These are phyloP conservation scores for Lachnellula willkommii DNA, from an alignment of 2,329 filamentous ascomycete species.

Conservation along the genomic window DNA sequence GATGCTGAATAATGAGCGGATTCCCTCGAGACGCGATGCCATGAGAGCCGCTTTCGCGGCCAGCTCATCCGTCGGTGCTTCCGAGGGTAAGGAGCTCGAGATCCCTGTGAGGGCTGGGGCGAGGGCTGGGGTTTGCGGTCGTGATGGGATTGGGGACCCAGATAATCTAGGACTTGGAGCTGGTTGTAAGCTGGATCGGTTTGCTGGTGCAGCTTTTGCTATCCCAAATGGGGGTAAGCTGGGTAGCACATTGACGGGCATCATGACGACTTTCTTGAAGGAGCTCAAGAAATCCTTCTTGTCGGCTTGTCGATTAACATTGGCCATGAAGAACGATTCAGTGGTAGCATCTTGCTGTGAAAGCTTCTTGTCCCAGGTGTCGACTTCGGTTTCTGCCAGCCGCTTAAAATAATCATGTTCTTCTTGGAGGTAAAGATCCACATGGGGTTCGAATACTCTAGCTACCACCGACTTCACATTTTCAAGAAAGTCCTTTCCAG, in stretches of 20 bases:
- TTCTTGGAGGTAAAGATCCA: conserved; percentile 90
- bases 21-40: conserved; percentile 89
- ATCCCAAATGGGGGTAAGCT: conserved; percentile 56
- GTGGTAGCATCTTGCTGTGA: conserved; percentile 84
- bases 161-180: conserved; percentile 14
- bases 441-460: conserved; percentile 79
- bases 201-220: conserved; percentile 30
- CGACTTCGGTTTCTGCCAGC: conserved; percentile 71
- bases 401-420: conserved; percentile 81
- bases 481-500: conserved; percentile 54
- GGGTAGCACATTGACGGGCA: conserved; percentile 88
- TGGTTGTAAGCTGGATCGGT: conserved; percentile 25
- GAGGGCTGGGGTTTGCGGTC: conserved; percentile 46
- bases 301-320: conserved; percentile 86
- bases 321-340: conserved; percentile 94
- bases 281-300: conserved; percentile 95
- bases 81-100: conserved; percentile 42
- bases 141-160: conserved; percentile 34
- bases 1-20: conserved; percentile 91
- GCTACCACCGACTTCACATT: conserved; percentile 63
- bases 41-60: conserved; percentile 97
- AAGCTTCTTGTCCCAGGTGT: conserved; percentile 84
- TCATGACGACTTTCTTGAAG: conserved; percentile 99
- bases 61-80: conserved; percentile 82
- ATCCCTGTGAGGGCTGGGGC: conserved; percentile 26